Base-by-base conservation (phyloP, 2,329 filamentous ascomycete genomes). In the Epichloe scottii region DNA sequence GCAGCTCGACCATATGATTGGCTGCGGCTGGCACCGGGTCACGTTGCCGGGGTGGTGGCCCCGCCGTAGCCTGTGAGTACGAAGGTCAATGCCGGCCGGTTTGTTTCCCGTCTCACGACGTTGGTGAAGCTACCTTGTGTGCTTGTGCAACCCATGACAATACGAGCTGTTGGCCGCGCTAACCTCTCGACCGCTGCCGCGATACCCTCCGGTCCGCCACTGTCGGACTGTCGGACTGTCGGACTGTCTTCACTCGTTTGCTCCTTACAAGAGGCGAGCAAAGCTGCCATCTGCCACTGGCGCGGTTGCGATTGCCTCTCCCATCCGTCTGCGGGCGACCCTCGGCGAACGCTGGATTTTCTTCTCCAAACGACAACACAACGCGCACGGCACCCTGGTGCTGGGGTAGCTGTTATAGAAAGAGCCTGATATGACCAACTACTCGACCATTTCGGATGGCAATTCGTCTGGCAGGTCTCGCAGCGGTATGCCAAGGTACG, bases 361-460 rank as follows among this genome's bases (percentile, higher is more conserved):
- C 26, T 26, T 17, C 17, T n/a, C n/a, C 33, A 14, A 19, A 21
- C 34, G 37, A 44, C 19, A 8, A 42, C 23, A n/a, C 26, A 48
- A 42, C 38, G 41, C 53, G 43, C 46, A 46, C 48, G n/a, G 46
- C 49, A 30, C 45, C 42, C 44, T 48, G 46, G 43, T 49, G 43
- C 40, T 46, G 38, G 38, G 49, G 46, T 17, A 40, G 47, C 21
- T 55, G 42, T 21, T 44, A 23, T 14, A 37, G 30, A 21, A 8
- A 23, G 19, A 40, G 38, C 49, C 54, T 65, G 67, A 66, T 68
- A 80, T 80, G 77, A 72, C 74, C 63, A 74, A 72, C 57, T 79
- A 80, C 62, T 73, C 71, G 50, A 73, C 71, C 51, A 74, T 79
- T 54, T 63, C 72, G 63, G 66, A 75, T 73, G 73, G 68, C 62